These are phyloP conservation scores for Nannizzia gypsea DNA, from an alignment of 2,329 filamentous ascomycete species.

Conservation along the genomic window DNA sequence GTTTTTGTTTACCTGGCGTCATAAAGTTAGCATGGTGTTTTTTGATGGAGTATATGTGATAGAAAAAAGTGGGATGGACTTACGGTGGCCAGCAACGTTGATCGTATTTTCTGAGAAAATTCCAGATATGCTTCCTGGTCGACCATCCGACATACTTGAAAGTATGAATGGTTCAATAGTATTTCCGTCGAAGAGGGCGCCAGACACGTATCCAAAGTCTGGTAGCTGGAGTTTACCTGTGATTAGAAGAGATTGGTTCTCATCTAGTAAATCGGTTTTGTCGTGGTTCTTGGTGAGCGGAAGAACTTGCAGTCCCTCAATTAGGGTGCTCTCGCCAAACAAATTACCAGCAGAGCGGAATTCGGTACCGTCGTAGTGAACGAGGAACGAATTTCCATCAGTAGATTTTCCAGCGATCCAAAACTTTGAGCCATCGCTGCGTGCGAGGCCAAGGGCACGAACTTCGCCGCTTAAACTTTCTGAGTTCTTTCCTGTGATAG, in stretches of 20 bases:
- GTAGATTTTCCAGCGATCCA: conserved; percentile 68
- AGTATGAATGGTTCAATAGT: conserved; percentile 67
- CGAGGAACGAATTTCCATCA: conserved; percentile 61
- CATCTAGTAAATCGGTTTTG: conserved; percentile 50
- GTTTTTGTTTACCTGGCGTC: conserved; percentile 28
- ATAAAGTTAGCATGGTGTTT: conserved; percentile 9
- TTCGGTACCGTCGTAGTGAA: conserved; percentile 64
- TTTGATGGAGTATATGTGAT: neutral
- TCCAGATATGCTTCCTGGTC: conserved; percentile 61
- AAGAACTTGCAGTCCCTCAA: conserved; percentile 75
- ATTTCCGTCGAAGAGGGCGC: conserved; percentile 77
- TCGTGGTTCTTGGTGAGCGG: conserved; percentile 57
- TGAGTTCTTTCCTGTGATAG: conserved; percentile 45
- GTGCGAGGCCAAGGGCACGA: conserved; percentile 62
- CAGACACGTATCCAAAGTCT: conserved; percentile 67
- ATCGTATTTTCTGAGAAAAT: conserved; percentile 74
- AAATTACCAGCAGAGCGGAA: conserved; percentile 56
- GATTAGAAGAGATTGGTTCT: conserved; percentile 62
- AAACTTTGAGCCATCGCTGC: conserved; percentile 56
- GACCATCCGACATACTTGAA: conserved; percentile 54
- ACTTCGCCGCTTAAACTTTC: conserved; percentile 63
- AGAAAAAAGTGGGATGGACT: conserved; percentile 24
- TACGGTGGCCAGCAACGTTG: conserved; percentile 57
- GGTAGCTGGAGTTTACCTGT: conserved; percentile 72
- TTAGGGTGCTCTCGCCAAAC: conserved; percentile 53